Evolutionary conservation across 768 basidiomycete genomes (phyloP).

Genomic region (Harrya chromipes): DNA sequence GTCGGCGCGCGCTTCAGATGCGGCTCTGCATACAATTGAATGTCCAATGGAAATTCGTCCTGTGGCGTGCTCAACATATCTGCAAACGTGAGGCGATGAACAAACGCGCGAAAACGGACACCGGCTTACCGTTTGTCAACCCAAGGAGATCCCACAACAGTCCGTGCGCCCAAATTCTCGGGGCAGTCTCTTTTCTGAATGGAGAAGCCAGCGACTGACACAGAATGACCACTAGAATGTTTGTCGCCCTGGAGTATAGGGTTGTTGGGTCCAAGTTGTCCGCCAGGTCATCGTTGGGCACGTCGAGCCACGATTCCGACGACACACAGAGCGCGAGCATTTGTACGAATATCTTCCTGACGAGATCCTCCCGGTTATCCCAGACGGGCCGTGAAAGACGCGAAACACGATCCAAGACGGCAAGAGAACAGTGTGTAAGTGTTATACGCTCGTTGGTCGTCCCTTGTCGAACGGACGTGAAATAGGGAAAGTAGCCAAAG

Average conservation of each 20-base stretch:
- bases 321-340: slow-evolving; percentile 53
- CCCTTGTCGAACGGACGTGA: slow-evolving; percentile 48
- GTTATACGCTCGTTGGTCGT: slow-evolving; percentile 55
- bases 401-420: slow-evolving; percentile 52
- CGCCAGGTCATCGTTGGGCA: slow-evolving; percentile 37
- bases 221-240: slow-evolving; percentile 44
- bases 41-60: slow-evolving; percentile 35
- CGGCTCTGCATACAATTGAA: slow-evolving; percentile 41
- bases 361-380: slow-evolving; percentile 40
- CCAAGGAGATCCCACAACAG: slow-evolving; percentile 23
- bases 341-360: slow-evolving; percentile 47
- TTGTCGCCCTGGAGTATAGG: slow-evolving; percentile 47
- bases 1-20: slow-evolving; percentile 32
- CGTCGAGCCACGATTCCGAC: slow-evolving; percentile 59
- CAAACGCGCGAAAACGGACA: not conserved
- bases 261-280: slow-evolving; percentile 44
- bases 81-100: slow-evolving; percentile 18
- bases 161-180: slow-evolving; percentile 18
- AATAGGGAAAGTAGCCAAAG: slow-evolving; percentile 52
- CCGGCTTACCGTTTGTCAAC: slow-evolving; percentile 6
- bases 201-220: slow-evolving; percentile 30
- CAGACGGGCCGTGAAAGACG: slow-evolving; percentile 51
- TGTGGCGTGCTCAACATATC: slow-evolving; percentile 36
- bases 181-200: slow-evolving; percentile 17
- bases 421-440: slow-evolving; percentile 52